These are phyloP conservation scores for Phytophthora fragariaefolia DNA, from an alignment of 352 stramenopile genomes.

Conservation along the genomic window DNA sequence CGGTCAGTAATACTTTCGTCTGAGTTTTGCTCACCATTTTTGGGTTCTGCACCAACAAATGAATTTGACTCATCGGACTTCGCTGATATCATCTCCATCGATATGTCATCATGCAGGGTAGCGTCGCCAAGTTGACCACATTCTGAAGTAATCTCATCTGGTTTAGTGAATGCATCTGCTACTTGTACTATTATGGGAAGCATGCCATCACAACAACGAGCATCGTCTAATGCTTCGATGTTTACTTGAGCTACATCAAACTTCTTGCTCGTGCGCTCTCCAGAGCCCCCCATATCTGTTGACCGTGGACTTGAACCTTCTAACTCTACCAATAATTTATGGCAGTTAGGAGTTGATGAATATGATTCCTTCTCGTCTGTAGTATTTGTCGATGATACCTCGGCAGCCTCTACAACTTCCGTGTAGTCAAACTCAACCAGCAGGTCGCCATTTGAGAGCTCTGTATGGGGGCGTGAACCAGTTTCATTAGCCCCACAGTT, in stretches of 20 bases:
- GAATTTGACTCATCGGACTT: not conserved
- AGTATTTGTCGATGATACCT: not conserved
- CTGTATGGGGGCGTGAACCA: no score
- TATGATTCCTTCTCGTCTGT: not conserved
- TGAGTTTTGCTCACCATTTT: not conserved
- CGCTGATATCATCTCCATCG: not conserved
- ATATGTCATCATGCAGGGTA: not conserved
- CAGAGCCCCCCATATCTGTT: not conserved
- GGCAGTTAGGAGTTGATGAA: not conserved
- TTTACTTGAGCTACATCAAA: not conserved
- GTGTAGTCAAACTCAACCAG: constrained; percentile 26
- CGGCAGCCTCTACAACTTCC: constrained; percentile 22
- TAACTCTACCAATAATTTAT: not conserved
- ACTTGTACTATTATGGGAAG: not conserved
- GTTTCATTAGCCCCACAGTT: no score
- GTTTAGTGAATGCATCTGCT: not conserved
- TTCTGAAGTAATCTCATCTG: not conserved
- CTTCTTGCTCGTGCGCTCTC: not conserved
- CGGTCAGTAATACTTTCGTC: constrained; percentile 11
- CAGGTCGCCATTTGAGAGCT: constrained; percentile 3
- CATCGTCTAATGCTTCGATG: not conserved
- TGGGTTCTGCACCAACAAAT: not conserved
- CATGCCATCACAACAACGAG: not conserved
- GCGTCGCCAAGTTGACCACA: not conserved
- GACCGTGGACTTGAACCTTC: not conserved